Evolutionary conservation across 2,329 filamentous ascomycete genomes (phyloP), one percentile per base, ranked within the genome.

Genomic region (Nigrospora osmanthi): DNA sequence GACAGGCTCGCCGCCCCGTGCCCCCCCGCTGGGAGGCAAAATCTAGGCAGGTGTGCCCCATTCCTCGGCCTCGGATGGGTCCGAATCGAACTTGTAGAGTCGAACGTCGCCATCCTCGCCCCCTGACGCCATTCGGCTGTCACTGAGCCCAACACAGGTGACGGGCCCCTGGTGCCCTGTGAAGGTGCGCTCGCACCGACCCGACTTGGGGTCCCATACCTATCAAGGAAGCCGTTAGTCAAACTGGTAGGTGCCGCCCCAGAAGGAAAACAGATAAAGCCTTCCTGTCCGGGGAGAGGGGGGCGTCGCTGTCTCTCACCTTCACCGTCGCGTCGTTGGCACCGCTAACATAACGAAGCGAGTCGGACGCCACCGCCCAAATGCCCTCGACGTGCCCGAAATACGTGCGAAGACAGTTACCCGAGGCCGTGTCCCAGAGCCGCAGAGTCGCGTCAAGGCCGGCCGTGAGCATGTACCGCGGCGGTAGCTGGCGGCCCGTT

Each of bases 381-480:
- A 98, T 85, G 31, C 93, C 93, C 64, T 98, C 93, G 17, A 98
- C 79, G 58, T 98, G 93, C 0, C 93, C 93, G 61, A 97, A 98
- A 72, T 96, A 95, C 31, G 89, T 95, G 49, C 89, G 86, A 32
- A 96, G 75, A 57, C 88, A 95, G 51, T 81, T 80, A 34, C 88
- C 89, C 1, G 85, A 85, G 6, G 78, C 78, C 2, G 89, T 87
- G 61, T 96, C 89, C 91, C 93, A 98, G 16, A 97, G 76, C 11
- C 91, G 84, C 50, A 97, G 87, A 0, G 89, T 96, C 46, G 84
- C 86, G 64, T 98, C 93, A 15, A 98, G 76, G 0, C 89, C 89
- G 42, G 88, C 90, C 1, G 90, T 96, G 39, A 97, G 76, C 73
- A 98, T 95, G 66, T 96, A 97, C 5, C 85, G 80, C 0, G 89